Conservation (phyloP, 768 basidiomycete genomes). For the Imleria badia region DNA sequence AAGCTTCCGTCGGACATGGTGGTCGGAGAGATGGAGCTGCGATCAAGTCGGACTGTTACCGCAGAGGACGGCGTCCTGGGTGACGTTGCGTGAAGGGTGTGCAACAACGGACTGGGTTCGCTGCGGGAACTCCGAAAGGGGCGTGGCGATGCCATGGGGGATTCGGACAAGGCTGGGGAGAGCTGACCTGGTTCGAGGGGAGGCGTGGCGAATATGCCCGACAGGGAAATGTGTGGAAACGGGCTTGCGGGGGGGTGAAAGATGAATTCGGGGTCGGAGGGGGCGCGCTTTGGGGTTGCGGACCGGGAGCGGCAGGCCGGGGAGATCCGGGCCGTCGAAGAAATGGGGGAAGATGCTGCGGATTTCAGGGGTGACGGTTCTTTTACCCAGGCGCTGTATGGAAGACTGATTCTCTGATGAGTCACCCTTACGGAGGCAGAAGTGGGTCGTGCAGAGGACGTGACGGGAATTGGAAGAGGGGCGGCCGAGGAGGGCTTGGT, state of each 20-base stretch:
- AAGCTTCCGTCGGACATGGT: constrained; percentile 25
- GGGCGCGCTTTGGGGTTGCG: background rate
- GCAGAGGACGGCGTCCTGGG: constrained; percentile 13
- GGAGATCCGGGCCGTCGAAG: background rate
- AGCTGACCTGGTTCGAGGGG: background rate
- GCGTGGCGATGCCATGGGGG: background rate
- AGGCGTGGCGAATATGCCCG: constrained; percentile 11
- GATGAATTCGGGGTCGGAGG: background rate
- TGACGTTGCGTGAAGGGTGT: constrained; percentile 6
- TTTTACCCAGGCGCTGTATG: no score
- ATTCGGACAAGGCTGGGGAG: background rate
- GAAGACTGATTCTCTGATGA: no score
- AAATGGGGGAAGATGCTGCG: constrained; percentile 5
- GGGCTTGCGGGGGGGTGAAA: constrained; percentile 17
- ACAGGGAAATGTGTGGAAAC: constrained; percentile 21
- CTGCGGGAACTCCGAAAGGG: background rate
- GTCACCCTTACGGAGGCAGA: constrained; percentile 1
- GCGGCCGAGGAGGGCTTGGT: constrained; percentile 5
- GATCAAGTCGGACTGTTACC: constrained; percentile 21
- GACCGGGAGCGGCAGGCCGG: constrained; percentile 6
- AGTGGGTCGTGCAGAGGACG: background rate
- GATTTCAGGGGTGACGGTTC: constrained; percentile 13
- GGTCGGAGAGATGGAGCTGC: constrained; percentile 23
- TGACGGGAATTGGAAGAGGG: constrained; percentile 20
- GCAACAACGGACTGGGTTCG: background rate